These are phyloP conservation scores for Niebla homalea DNA, from an alignment of 495 filamentous ascomycete genomes.

Conservation along the genomic window DNA sequence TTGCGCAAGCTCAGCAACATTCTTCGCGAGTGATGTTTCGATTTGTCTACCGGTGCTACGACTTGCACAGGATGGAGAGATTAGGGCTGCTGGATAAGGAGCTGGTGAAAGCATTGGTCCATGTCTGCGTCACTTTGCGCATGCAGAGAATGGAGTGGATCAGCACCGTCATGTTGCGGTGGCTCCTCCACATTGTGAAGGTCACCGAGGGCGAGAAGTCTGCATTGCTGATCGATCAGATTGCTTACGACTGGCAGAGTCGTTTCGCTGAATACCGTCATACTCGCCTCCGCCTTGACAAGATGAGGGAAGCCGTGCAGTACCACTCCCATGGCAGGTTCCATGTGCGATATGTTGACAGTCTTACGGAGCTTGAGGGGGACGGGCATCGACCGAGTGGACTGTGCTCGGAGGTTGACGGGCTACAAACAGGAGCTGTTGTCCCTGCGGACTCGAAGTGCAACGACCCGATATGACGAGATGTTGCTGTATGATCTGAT, in stretches of 20 bases:
- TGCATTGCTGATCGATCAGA: constrained; percentile 15
- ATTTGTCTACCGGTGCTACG: constrained; percentile 17
- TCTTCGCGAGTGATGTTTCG: constrained; percentile 14
- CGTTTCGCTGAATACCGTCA: not conserved
- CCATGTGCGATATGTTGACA: no score
- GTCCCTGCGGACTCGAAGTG: no score
- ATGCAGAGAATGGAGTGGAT: constrained; percentile 14
- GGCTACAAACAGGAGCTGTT: no score
- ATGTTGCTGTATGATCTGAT: no score
- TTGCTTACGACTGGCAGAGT: constrained; percentile 15
- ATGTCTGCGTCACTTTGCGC: constrained; percentile 16
- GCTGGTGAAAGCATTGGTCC: constrained; percentile 17
- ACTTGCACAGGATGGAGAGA: constrained; percentile 12
- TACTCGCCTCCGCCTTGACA: no score
- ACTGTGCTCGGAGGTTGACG: no score
- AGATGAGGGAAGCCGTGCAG: no score
- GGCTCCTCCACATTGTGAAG: constrained; percentile 15
- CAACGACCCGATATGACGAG: no score
- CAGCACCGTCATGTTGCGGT: constrained; percentile 10
- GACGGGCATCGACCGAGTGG: no score
- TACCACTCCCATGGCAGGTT: no score
- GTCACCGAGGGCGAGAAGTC: constrained; percentile 17
- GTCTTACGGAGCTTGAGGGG: no score
- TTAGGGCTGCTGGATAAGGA: constrained; percentile 7
- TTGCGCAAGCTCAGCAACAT: constrained; percentile 7